Percentiles rank a stretch among this genome's conserved stretches.
These are phyloP conservation scores for Pythium rishiriense DNA, from an alignment of 352 stramenopile genomes.

Conservation along the genomic window DNA sequence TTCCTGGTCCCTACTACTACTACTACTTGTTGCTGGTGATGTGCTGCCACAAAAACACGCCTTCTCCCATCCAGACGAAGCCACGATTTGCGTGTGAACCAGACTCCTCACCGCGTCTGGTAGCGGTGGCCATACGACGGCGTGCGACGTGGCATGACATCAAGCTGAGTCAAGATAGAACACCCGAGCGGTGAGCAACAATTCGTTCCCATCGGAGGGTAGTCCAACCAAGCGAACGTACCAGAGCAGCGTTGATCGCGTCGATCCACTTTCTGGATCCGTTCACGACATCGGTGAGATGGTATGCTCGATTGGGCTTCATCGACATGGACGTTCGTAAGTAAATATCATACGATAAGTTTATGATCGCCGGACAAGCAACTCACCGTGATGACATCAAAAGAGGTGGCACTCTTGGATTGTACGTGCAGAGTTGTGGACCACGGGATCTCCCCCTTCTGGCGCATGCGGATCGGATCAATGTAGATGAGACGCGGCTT, in stretches of 20 bases:
- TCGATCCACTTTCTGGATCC: constrained; percentile 91
- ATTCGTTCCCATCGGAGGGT: too few species aligned
- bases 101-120: constrained; percentile 19
- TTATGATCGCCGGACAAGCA: neutral
- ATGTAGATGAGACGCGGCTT: constrained; percentile 90
- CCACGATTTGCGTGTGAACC: too few species aligned
- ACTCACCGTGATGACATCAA: constrained; percentile 84
- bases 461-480: constrained; percentile 88
- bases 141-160: constrained; percentile 15
- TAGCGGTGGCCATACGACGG: constrained; percentile 14
- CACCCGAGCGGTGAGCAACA: neutral
- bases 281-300: constrained; percentile 86
- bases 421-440: constrained; percentile 84
- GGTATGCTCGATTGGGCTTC: constrained; percentile 86
- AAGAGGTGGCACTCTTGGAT: constrained; percentile 84
- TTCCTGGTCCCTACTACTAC: constrained; percentile 18
- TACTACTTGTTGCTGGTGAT: neutral
- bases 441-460: constrained; percentile 89
- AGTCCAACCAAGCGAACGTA: constrained; percentile 3
- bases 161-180: constrained; percentile 14
- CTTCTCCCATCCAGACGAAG: neutral
- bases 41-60: too few species aligned
- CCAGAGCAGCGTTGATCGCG: constrained; percentile 82
- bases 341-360: neutral
- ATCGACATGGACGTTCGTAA: neutral